Base-by-base conservation (phyloP, 2,329 filamentous ascomycete species). In the Talaromyces albobiverticillius region DNA sequence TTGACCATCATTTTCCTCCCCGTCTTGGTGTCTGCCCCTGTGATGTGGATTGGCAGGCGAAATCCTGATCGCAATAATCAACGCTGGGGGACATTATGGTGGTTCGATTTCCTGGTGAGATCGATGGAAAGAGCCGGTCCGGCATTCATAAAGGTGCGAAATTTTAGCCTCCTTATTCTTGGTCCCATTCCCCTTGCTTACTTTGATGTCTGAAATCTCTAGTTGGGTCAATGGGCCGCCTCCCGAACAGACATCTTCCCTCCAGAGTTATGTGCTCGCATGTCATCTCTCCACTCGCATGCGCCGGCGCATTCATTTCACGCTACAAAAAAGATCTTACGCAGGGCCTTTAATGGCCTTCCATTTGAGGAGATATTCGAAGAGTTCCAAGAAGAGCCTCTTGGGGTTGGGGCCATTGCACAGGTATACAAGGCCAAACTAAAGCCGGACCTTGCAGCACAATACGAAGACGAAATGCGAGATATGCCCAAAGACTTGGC, bases 141-240 rank as follows among this genome's bases (percentile, higher is more conserved):
- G 42, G 91, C 94, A 0, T 99, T 99, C 67, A 99, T 99, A 75
- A 99, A 99, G 82, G 88, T 90, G 73, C 38, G 34, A 9, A 18
- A 20, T n/a, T 41, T 11, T 20, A 18, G 23, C 14, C 18, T 10
- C 26, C 26, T 29, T 10, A 29, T 10, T 5, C 26, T 29, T 29
- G 26, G 26, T 10, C 26, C 20, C 18, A 18, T 11, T 7, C 18
- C 23, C 25, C 14, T 41, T n/a, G 3, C 47, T 50, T 16, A 42
- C 32, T 20, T 38, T 25, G n/a, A 29, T 31, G 14, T 16, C 29
- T 18, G 1, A 14, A 5, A 1, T 20, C 36, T 47, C 26, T 62
- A 92, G 85, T 83, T 99, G 52, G 94, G 94, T 14, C 94, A 99
- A 85, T 99, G 94, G 94, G 94, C 94, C 16, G 94, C 94, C 3